phyloP scores from a whole-genome alignment of 495 filamentous ascomycete species.

The Thozetella sp. region DNA sequence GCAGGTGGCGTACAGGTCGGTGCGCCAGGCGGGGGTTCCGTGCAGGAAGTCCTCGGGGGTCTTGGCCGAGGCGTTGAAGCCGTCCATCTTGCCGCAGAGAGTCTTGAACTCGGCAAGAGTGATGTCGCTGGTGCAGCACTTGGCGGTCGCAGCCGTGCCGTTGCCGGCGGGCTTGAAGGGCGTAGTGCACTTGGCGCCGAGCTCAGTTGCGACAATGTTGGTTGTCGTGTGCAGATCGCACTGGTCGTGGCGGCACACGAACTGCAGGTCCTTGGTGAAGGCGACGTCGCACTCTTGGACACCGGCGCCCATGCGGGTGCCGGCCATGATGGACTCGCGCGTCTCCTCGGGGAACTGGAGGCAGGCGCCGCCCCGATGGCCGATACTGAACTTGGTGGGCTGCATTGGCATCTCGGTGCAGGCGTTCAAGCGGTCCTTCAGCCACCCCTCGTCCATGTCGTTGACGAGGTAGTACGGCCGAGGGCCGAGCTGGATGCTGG shows the following conservation, averaged over 20 bases:
- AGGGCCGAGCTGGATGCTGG: conserved; percentile 50
- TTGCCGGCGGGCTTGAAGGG: conserved; percentile 53
- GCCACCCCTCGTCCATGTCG: conserved; percentile 56
- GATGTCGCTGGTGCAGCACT: conserved; percentile 67
- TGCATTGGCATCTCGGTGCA: conserved; percentile 47
- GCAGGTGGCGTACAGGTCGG: conserved; percentile 61
- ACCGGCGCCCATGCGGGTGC: conserved; percentile 62
- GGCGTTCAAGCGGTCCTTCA: conserved; percentile 55
- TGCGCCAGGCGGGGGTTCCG: conserved; percentile 56
- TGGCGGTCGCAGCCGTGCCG: conserved; percentile 43
- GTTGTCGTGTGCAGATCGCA: conserved; percentile 68
- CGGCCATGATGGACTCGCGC: conserved; percentile 50
- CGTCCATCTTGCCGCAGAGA: conserved; percentile 66
- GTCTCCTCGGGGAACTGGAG: conserved; percentile 67
- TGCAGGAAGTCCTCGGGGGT: conserved; percentile 52
- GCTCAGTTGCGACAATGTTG: conserved; percentile 58
- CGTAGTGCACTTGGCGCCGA: conserved; percentile 61
- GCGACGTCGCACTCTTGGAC: conserved; percentile 66
- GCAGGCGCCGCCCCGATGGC: conserved; percentile 58
- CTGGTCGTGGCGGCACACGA: conserved; percentile 64
- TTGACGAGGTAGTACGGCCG: conserved; percentile 61
- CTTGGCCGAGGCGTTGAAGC: conserved; percentile 51
- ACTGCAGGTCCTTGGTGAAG: conserved; percentile 60
- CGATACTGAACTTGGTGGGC: conserved; percentile 51
- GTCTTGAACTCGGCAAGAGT: conserved; percentile 59